phyloP scores from a whole-genome alignment of 2,329 filamentous ascomycete genomes.

The Passalora sequoiae region DNA sequence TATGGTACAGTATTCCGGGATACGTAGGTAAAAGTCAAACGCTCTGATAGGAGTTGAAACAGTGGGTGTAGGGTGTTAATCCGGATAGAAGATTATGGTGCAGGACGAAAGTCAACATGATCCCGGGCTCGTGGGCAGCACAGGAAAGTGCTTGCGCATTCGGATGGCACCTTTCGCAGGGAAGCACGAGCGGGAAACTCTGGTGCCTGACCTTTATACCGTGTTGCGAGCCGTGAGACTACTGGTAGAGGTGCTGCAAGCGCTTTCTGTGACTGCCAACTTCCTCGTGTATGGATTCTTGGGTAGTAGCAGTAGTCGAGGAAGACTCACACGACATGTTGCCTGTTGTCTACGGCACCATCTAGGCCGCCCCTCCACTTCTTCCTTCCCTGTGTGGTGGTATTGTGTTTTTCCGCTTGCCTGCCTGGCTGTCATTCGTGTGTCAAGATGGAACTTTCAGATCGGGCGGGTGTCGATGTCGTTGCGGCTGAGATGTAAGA shows the following conservation, averaged over 20 bases:
- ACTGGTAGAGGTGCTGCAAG: neutral
- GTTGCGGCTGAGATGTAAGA: neutral
- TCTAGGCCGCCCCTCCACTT: conserved; percentile 13
- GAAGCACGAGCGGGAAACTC: conserved; percentile 1
- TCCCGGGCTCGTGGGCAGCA: neutral
- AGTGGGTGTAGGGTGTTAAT: neutral
- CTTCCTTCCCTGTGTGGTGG: neutral
- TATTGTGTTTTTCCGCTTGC: neutral
- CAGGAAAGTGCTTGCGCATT: neutral
- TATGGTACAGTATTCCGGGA: too few relatives aligned
- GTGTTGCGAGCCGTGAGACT: neutral
- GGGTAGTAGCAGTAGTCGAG: neutral
- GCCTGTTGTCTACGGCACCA: conserved; percentile 9
- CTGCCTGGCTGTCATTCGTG: neutral
- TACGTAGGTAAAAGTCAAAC: conserved; percentile 1
- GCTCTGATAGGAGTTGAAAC: conserved; percentile 3
- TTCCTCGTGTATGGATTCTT: neutral
- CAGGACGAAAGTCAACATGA: neutral
- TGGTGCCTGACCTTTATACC: neutral
- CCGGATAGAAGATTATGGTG: neutral
- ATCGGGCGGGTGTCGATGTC: too few relatives aligned
- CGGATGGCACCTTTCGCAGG: neutral
- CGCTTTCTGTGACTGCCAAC: neutral
- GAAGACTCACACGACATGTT: conserved; percentile 18
- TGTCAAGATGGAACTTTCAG: neutral